Evolutionary conservation across 306 rosid genomes (phyloP), one percentile per base, ranked within the genome.

Genomic region (Canavalia ensiformis): DNA sequence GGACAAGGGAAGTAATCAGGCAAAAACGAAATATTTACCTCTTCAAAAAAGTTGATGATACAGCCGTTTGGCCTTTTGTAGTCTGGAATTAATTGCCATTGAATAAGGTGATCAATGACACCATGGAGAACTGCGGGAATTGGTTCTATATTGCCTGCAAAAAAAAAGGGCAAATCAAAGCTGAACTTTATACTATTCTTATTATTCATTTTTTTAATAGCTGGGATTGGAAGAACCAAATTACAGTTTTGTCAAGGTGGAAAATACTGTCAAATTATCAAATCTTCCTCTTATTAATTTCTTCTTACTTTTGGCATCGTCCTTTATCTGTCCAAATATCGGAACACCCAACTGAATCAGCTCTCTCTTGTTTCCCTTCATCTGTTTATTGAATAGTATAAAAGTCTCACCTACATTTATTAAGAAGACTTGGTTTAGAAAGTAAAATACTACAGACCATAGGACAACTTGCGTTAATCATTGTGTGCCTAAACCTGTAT

Each of bases 321-420:
- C 97, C 73, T 86, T 86, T 50, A 90, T 87, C 75, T 86, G 96
- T 79, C 91, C 90, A 60, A 95, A 95, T 81, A 95, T 89, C 70
- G 98, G 99, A 81, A 90, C 88, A 13, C 98, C 98, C 49, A 93
- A 78, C 83, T 93, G 99, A 82, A 95, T 88, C 88, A 93, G 72
- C 91, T 93, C 99, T 85, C 97, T 89, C 87, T 85, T 92, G 89
- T 87, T 93, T 64, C 97, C 99, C 84, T 95, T 95, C 83, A 95
- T 81, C 86, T 93, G 90, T 82, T 93, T 86, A 82, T 95, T 95
- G 89, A 91, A 95, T 76, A 93, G 83, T 65, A 93, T 86, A 82
- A 89, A 95, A n/a, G 99, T 88, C 47, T 90, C 99, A 11, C 98
- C 98, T 95, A 83, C 72, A 80, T 49, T 71, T 37, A 63, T 72